Percentiles rank a stretch among this genome's conserved stretches.
phyloP scores from a whole-genome alignment of 2,329 filamentous ascomycete genomes.

The Claviceps pusilla region DNA sequence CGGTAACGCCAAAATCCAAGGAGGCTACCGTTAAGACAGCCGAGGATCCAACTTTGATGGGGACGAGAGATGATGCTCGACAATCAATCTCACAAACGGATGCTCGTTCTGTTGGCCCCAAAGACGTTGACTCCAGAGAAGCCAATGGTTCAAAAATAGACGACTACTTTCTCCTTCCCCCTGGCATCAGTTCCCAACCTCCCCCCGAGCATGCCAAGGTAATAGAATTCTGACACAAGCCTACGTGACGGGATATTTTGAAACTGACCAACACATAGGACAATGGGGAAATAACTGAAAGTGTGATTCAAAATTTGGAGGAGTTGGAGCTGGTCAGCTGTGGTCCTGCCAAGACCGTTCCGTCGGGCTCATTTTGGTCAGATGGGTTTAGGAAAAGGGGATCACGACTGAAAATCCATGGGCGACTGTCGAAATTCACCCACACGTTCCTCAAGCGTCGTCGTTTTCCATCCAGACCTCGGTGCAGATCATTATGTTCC shows the following conservation, averaged over 20 bases:
- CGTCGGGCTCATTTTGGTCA: conserved; percentile 8
- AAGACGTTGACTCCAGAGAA: no score
- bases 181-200: not conserved
- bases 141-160: not conserved
- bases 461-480: conserved; percentile 26
- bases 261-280: not conserved
- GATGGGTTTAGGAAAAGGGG: conserved; percentile 11
- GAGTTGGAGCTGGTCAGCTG: not conserved
- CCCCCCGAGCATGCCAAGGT: not conserved
- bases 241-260: not conserved
- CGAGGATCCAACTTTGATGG: not conserved
- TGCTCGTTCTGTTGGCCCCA: not conserved
- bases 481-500: conserved; percentile 20
- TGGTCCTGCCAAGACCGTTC: not conserved
- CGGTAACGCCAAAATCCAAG: conserved; percentile 3
- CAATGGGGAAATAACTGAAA: no score
- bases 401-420: conserved; percentile 20
- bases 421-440: conserved; percentile 13
- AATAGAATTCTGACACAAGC: not conserved
- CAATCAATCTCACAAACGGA: not conserved
- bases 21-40: not conserved
- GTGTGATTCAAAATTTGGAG: not conserved
- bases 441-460: conserved; percentile 26
- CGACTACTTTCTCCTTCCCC: not conserved
- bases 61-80: not conserved